These are phyloP conservation scores for Letharia lupina DNA, from an alignment of 495 filamentous ascomycete species.

Conservation along the genomic window DNA sequence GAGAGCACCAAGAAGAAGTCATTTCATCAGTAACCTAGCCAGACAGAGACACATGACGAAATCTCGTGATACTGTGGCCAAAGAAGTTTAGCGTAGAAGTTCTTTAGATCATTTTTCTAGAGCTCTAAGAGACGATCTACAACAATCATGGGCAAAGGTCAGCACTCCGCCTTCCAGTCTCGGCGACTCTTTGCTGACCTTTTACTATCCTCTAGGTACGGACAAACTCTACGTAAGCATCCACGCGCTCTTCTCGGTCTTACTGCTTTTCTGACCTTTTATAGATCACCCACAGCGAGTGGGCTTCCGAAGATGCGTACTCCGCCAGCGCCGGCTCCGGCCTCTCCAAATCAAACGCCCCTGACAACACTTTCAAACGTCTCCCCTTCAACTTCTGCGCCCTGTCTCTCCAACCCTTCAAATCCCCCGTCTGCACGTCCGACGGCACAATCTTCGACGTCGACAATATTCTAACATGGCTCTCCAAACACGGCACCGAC, in stretches of 20 bases:
- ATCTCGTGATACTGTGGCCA: constrained; percentile 1
- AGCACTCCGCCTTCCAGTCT: background rate
- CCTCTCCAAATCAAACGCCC: constrained; percentile 43
- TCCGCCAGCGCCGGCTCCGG: constrained; percentile 67
- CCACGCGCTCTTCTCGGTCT: background rate
- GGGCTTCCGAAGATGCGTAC: constrained; percentile 83
- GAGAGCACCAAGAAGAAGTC: background rate
- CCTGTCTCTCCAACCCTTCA: constrained; percentile 84
- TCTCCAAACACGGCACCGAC: constrained; percentile 86
- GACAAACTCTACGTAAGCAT: constrained; percentile 66
- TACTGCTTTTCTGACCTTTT: constrained; percentile 7
- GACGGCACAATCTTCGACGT: constrained; percentile 79
- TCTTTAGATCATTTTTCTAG: background rate
- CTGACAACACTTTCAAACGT: constrained; percentile 65
- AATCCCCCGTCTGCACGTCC: constrained; percentile 73
- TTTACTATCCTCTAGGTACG: constrained; percentile 38
- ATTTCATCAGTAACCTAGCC: background rate
- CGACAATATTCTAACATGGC: constrained; percentile 81
- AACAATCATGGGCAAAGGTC: constrained; percentile 14
- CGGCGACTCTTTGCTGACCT: background rate
- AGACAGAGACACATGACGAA: background rate
- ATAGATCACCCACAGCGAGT: constrained; percentile 89
- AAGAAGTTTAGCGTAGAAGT: background rate
- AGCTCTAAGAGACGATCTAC: background rate
- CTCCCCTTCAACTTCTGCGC: constrained; percentile 98